Evolutionary conservation across 2,329 filamentous ascomycete species (phyloP).

Genomic region (Colletotrichum lentis): DNA sequence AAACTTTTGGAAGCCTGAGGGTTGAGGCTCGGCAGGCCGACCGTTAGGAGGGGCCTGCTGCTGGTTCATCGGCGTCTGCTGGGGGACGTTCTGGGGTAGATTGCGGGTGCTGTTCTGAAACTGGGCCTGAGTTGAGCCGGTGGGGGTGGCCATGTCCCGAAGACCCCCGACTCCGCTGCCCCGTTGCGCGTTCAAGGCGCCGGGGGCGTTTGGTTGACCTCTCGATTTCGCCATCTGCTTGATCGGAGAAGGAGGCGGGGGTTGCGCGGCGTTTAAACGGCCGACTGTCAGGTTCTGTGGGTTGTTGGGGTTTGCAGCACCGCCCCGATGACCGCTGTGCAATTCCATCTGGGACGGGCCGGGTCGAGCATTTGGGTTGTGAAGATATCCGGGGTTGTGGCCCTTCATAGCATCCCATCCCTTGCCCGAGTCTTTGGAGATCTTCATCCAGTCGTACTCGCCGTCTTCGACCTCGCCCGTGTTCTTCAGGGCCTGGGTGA

Average conservation of each 20-base stretch:
- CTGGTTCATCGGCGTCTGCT: conserved; percentile 65
- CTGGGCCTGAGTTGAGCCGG: conserved; percentile 92
- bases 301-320: conserved; percentile 70
- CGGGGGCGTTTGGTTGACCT: conserved; percentile 80
- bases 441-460: conserved; percentile 99
- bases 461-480: conserved; percentile 95
- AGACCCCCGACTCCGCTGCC: conserved; percentile 77
- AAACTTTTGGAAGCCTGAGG: conserved; percentile 87
- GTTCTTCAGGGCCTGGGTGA: conserved; percentile 95
- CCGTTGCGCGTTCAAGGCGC: conserved; percentile 77
- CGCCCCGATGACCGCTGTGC: conserved; percentile 75
- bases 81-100: conserved; percentile 71
- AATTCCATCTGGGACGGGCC: conserved; percentile 87
- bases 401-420: conserved; percentile 81
- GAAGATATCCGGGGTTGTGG: conserved; percentile 72
- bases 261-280: conserved; percentile 94
- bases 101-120: conserved; percentile 96
- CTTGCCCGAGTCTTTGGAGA: conserved; percentile 83
- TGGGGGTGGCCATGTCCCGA: conserved; percentile 81
- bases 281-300: conserved; percentile 75
- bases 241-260: conserved; percentile 85
- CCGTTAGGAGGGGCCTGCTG: conserved; percentile 62
- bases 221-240: conserved; percentile 80
- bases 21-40: conserved; percentile 73
- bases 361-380: conserved; percentile 79